Base-by-base conservation (phyloP, 495 filamentous ascomycete genomes). In the Podospora appendiculata region DNA sequence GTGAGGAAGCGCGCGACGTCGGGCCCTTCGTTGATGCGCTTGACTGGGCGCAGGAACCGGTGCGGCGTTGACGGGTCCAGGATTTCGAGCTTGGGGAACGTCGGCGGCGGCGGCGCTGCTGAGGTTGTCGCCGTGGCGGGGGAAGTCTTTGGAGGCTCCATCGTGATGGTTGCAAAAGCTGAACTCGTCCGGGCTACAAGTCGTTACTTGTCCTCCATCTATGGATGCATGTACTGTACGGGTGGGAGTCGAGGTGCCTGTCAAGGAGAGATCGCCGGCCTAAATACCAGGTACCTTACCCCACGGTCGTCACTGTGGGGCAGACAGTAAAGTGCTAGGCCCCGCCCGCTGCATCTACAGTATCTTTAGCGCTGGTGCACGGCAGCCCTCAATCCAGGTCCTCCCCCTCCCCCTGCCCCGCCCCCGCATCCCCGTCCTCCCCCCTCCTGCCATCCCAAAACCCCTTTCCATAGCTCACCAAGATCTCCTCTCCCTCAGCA, bases 1-100 rank as follows among this genome's bases (percentile, higher is more conserved):
- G 76, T 75, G 34, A 89, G 76, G 60, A 96, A 99, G 46, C 71
- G 73, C 6, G 77, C 58, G 17, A 97, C 86, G 77, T 96, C 90
- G 36, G 82, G 69, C 49, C 82, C 81, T 43, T 90, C 85, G 68
- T 95, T 70, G 66, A 99, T 99, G 49, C 72, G 75, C 63, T 98
- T 98, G 50, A 51, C 42, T 1, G 85, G 87, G n/a, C 59, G 58
- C 34, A 61, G 41, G 61, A 86, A 87, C 45, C 45, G 58, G 53
- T 78, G 78, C 4, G 58, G 51, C 13, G 54, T 17, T 40, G 61
- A 59, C 4, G 53, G 59, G 55, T 70, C 56, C 47, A 68, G 67
- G 34, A 62, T 54, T 46, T 68, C 60, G 25, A 73, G 65, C 41
- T 57, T 52, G 13, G 62, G 68, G 46, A 69, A 39, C 36, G 54